Evolutionary conservation across 345 rosid species (phyloP).

Genomic region (Gossypium thurberi): DNA sequence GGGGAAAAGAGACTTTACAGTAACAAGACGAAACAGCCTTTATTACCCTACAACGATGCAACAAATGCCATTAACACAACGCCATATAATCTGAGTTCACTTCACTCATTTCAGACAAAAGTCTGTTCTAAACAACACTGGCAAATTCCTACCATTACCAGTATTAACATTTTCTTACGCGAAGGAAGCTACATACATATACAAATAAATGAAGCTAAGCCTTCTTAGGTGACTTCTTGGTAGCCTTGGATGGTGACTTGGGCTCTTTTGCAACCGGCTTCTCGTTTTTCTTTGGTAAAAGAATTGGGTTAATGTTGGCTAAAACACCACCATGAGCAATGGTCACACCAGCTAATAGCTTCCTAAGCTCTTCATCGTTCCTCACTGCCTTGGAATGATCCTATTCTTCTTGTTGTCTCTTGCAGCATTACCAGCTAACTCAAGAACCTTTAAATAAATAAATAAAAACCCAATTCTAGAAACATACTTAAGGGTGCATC

Average conservation of each 20-base stretch:
- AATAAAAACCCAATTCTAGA: background rate
- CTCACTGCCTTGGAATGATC: constrained; percentile 62
- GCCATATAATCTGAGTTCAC: background rate
- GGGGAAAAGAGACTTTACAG: no score
- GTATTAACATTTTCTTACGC: background rate
- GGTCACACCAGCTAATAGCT: constrained; percentile 58
- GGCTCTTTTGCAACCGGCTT: constrained; percentile 32
- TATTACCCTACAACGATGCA: background rate
- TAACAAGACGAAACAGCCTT: no score
- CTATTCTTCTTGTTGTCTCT: constrained; percentile 74
- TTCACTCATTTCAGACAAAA: background rate
- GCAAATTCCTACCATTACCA: background rate
- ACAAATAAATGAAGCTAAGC: constrained; percentile 16
- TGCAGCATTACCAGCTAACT: constrained; percentile 76
- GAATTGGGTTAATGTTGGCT: constrained; percentile 63
- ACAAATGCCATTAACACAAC: background rate
- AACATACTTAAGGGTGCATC: background rate
- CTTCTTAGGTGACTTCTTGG: constrained; percentile 65
- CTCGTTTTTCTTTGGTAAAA: constrained; percentile 56
- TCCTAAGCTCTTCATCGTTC: constrained; percentile 68
- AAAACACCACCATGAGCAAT: constrained; percentile 74
- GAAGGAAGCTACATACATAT: constrained; percentile 8
- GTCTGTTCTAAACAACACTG: background rate
- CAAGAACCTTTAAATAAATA: constrained; percentile 36
- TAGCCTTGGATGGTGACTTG: constrained; percentile 55